Base-by-base conservation (phyloP, 2,329 filamentous ascomycete genomes). In the Trichoderma citrinoviride region DNA sequence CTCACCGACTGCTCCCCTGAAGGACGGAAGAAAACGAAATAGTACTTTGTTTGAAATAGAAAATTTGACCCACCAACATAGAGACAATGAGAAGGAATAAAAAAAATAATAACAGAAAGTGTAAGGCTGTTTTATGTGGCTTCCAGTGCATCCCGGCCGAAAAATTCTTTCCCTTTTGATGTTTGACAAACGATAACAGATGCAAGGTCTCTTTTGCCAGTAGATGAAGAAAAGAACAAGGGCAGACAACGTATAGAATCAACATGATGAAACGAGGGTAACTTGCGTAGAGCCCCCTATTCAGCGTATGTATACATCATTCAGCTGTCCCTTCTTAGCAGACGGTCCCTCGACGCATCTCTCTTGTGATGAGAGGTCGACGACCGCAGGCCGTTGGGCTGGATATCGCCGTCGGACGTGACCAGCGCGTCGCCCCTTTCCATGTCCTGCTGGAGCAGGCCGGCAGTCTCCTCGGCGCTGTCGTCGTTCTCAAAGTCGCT, bases 381-480 rank as follows among this genome's bases (percentile, higher is more conserved):
- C 29, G 70, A 21, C 17, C 73, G 72, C 6, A 76, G 70, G 44
- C 75, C 40, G 10, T 52, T 77, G 5, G 79, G 73, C 58, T 80
- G 72, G 33, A 77, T 71, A 61, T 81, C 78, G 5, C 78, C 79
- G 40, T 81, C 78, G 2, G 76, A 72, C 1, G 78, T 78, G 43
- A 80, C 72, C 1, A 79, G 68, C 10, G 76, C 75, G 21, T 79
- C 77, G 6, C 68, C 68, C 14, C 71, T 70, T 46, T 79, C 79
- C 43, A 73, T 70, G 55, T 75, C 77, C 10, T 77, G 75, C 14
- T 76, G 75, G 46, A 86, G 73, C 29, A 85, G 74, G 1, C 80
- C 81, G 1, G 77, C 77, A 7, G 74, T 73, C 49, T 85, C 82
- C 64, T 81, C 82, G 14, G 78, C 75, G 27, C 76, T 77, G 4